Evolutionary conservation across 768 basidiomycete genomes (phyloP).

Genomic region (Tylopilus sp.): DNA sequence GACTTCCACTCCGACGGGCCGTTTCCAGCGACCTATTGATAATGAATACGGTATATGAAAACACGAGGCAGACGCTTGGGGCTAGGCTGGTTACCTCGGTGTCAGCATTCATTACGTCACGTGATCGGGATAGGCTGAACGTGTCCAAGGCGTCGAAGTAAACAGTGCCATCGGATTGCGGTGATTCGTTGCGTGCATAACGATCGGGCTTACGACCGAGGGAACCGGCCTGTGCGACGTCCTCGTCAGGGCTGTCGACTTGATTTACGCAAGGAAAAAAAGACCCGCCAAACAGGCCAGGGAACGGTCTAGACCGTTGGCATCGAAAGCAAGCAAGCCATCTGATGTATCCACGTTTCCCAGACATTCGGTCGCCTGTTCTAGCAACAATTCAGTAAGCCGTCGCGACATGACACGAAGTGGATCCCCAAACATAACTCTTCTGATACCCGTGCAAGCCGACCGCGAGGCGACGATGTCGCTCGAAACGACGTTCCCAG

Average conservation of each 20-base stretch:
- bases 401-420: neutral
- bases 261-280: neutral
- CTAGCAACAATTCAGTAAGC: neutral
- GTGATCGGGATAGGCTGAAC: constrained; percentile 4
- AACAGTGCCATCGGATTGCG: constrained; percentile 16
- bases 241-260: constrained; percentile 7
- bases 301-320: neutral
- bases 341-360: neutral
- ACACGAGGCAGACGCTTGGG: neutral
- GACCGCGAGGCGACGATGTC: constrained; percentile 11
- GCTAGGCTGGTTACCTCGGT: constrained; percentile 6
- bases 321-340: neutral
- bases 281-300: neutral
- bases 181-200: constrained; percentile 2
- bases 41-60: neutral
- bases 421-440: constrained; percentile 10
- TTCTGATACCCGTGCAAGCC: constrained; percentile 18
- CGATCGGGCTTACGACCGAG: neutral
- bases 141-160: constrained; percentile 25
- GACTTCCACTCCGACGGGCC: constrained; percentile 10
- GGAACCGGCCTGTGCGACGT: constrained; percentile 9
- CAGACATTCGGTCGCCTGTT: constrained; percentile 9
- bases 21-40: constrained; percentile 8
- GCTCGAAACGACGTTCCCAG: constrained; percentile 8
- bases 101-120: constrained; percentile 4